These are phyloP conservation scores for Grosmannia penicillata DNA, from an alignment of 2,329 filamentous ascomycete genomes.

Conservation along the genomic window DNA sequence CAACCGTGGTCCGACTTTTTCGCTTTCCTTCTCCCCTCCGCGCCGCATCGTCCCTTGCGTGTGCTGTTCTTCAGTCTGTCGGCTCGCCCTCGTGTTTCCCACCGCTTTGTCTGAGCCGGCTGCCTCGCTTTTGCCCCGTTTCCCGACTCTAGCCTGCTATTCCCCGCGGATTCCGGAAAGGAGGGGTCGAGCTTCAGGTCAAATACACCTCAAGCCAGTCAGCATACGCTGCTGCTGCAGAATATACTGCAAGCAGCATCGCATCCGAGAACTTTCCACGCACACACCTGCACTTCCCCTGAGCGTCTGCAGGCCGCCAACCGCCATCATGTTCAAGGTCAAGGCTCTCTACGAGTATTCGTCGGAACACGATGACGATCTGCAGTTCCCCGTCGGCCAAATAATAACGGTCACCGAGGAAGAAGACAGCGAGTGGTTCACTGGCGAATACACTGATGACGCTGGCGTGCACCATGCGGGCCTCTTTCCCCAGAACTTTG, in stretches of 20 bases:
- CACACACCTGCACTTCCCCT: neutral
- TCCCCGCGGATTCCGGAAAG: conserved; percentile 11
- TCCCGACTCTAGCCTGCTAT: neutral
- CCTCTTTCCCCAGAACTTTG: conserved; percentile 92
- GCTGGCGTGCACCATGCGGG: conserved; percentile 63
- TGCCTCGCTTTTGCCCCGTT: neutral
- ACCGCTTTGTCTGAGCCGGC: no score
- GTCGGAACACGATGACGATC: conserved; percentile 87
- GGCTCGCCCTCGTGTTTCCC: no score
- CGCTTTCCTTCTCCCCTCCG: no score
- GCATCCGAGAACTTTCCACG: neutral
- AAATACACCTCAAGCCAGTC: conserved; percentile 1
- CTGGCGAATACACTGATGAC: conserved; percentile 71
- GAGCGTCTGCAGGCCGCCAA: neutral
- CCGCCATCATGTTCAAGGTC: conserved; percentile 69
- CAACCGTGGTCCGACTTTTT: no score
- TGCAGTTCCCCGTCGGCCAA: conserved; percentile 72
- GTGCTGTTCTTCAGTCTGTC: no score
- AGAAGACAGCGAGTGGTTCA: conserved; percentile 90
- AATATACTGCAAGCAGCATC: neutral
- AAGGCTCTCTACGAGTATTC: conserved; percentile 91
- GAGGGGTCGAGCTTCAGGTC: conserved; percentile 10
- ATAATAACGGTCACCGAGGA: conserved; percentile 87
- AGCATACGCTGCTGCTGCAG: neutral
- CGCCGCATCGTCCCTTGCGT: no score